Evolutionary conservation across 352 stramenopile genomes (phyloP), one percentile per base, ranked within the genome.

Genomic region (Albugo laibachii): DNA sequence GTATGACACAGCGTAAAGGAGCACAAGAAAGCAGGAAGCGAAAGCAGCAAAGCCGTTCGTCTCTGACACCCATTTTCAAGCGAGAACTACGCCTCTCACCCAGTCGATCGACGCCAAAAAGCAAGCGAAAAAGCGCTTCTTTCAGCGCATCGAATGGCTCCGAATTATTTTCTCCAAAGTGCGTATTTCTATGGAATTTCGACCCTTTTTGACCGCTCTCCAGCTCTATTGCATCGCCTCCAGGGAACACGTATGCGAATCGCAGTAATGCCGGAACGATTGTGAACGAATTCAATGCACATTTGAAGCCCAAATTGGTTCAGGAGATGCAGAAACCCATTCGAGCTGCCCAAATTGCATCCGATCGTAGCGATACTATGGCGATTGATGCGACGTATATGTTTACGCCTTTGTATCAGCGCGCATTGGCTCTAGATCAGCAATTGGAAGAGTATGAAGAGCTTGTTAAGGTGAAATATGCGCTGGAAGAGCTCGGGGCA

Each of bases 321-420:
- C 47, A 41, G 41, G 37, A 64, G 39, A 42, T 5, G 52, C 53
- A 13, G 39, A 60, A 13, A 45, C 53, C 24, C 24, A 31, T 31
- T 31, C 3, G 8, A 8, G 8, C 24, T 31, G 24, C 24, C 3
- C 24, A 31, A 3, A 31, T 31, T 31, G 24, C 24, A 31, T 31
- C 8, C 24, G 36, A 21, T 16, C 8, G 51, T 63, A 18, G 21
- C 34, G 8, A 35, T 85, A 3, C 50, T 42, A 1, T 47, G 54
- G 8, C 67, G 69, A 0, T 87, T 78, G 65, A 48, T 36, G 8
- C 64, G 1, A 59, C 63, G 43, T 91, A 83, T 56, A 91, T 91
- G 78, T 91, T 88, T 61, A 88, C 78, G 11, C 73, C 78, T 24
- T 62, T 75, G 35, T 83, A 83, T 47, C 63, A 88, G 20, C 66